Base-by-base conservation (phyloP, 169 alveolate genomes). In the Eimeria acervulina region DNA sequence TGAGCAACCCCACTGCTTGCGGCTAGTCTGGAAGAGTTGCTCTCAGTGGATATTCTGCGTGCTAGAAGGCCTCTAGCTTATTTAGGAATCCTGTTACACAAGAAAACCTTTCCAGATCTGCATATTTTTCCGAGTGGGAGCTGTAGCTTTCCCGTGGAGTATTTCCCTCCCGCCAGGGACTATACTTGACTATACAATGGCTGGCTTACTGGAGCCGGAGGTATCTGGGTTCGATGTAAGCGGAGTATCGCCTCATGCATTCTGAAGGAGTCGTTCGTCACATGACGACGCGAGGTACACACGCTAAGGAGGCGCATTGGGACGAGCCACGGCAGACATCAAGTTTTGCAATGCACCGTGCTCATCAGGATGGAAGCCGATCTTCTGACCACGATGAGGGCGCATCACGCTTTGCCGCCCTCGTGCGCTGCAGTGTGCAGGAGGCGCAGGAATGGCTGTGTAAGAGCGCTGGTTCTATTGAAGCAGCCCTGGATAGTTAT, bases 361-460 rank as follows among this genome's bases (percentile, higher is more conserved):
- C 31, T 33, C 93, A 36, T 28, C 40, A 33, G 42, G 17, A 38
- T 23, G 83, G 31, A 36, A 42, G 63, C 40, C 66, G 12, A n/a
- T 23, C 63, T 40, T 44, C 81, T 10, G 93, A 59, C 19, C 91
- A 83, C 15, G 31, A 13, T 52, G 91, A 83, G 51, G 72, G 51
- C 23, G 93, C 93, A 61, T 13, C 44, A 23, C 33, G 81, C 31
- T 87, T 87, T 44, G 78, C 93, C 31, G 93, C 81, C 26, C 93
- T 87, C 59, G 93, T 87, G 55, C 80, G 81, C 28, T 87, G 93
- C 80, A 87, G 74, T 38, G 55, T 40, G 23, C 63, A 87, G 63
- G 93, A 87, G 93, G 93, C 93, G 13, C 63, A 87, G 31, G 55
- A 87, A 10, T 87, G 93, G 93, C 47, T 87, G 61, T 23, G 66